Evolutionary conservation across 106 monocot genomes (phyloP).

Genomic region (Alisma plantagoaquatica): DNA sequence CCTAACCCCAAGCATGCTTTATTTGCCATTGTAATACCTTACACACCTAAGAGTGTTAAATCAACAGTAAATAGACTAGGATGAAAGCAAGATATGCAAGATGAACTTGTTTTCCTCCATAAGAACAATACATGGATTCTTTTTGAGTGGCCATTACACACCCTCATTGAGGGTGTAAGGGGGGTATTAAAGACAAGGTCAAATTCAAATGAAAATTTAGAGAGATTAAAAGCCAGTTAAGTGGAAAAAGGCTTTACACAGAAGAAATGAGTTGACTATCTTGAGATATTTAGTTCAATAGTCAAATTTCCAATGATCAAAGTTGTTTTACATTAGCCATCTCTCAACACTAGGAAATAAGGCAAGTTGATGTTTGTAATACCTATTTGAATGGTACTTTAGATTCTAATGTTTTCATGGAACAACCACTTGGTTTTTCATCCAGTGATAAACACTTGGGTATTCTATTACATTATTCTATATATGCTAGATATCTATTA

Average conservation of each 20-base stretch:
- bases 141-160: too few relatives aligned
- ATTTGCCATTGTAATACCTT: too few relatives aligned
- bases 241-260: constrained; percentile 2
- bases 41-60: too few relatives aligned
- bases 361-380: constrained; percentile 4
- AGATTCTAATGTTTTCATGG: neutral
- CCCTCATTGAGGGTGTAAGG: too few relatives aligned
- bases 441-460: too few relatives aligned
- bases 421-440: neutral
- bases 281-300: neutral
- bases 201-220: neutral
- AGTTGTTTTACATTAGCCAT: neutral
- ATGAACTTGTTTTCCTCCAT: too few relatives aligned
- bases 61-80: too few relatives aligned
- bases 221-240: neutral
- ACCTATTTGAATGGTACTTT: neutral
- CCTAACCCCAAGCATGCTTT: too few relatives aligned
- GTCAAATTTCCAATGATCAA: neutral
- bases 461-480: too few relatives aligned
- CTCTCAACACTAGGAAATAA: neutral
- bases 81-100: too few relatives aligned
- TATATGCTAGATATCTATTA: too few relatives aligned
- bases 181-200: neutral
- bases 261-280: neutral
- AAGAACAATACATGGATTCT: too few relatives aligned